Evolutionary conservation across 139 green algal genomes (phyloP).

Genomic region (Marvania coccoides): DNA sequence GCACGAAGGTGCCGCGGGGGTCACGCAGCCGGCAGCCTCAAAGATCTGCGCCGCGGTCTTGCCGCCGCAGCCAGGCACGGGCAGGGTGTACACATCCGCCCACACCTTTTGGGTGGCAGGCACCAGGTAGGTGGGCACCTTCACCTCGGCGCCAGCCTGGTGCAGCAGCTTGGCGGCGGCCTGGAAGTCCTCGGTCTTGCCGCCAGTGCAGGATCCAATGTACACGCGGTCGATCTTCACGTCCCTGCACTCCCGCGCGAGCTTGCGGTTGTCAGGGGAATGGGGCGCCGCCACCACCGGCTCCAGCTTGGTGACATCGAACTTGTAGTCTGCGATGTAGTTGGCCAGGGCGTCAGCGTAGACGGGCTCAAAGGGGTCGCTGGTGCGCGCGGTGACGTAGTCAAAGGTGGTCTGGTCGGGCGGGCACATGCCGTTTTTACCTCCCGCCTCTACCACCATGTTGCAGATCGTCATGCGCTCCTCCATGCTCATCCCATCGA

Average conservation of each 20-base stretch:
- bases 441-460: conserved; percentile 92
- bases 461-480: conserved; percentile 98
- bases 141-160: conserved; percentile 66
- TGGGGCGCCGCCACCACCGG: conserved; percentile 89
- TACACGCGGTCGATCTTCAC: conserved; percentile 92
- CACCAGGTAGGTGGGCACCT: conserved; percentile 93
- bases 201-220: conserved; percentile 84
- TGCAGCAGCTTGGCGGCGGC: conserved; percentile 85
- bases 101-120: conserved; percentile 95
- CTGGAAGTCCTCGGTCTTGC: conserved; percentile 95
- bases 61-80: conserved; percentile 84
- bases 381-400: conserved; percentile 75
- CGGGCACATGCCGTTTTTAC: conserved; percentile 55
- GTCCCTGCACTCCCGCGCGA: conserved; percentile 73
- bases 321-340: conserved; percentile 55
- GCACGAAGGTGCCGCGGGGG: conserved; percentile 80
- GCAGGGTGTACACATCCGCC: conserved; percentile 86
- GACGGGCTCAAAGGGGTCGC: conserved; percentile 65
- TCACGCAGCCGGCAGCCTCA: conserved; percentile 78
- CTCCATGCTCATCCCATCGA: conserved; percentile 91
- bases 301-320: conserved; percentile 91
- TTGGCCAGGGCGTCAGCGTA: conserved; percentile 65
- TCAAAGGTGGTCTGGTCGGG: conserved; percentile 90
- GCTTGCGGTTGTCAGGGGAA: conserved; percentile 93
- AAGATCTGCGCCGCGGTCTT: conserved; percentile 95